Percentiles rank a stretch among this genome's conserved stretches.
Evolutionary conservation across 176 grass and related monocot species (phyloP).

Genomic region (Themeda triandra): DNA sequence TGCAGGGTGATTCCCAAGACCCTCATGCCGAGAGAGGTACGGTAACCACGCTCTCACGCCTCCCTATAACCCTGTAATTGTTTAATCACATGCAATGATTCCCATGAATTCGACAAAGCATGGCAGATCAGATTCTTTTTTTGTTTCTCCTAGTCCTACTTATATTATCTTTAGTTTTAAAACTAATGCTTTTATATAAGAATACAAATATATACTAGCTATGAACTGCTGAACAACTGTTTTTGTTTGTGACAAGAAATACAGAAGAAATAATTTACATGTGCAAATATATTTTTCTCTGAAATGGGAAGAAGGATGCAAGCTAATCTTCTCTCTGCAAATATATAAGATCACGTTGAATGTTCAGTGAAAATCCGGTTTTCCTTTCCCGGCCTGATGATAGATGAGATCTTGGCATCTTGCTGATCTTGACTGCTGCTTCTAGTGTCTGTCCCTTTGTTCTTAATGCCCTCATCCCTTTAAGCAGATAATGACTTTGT

Average conservation of each 20-base stretch:
- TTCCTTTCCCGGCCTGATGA: not conserved
- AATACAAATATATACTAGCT: not conserved
- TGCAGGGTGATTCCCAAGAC: constrained; percentile 79
- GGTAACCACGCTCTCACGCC: constrained; percentile 24
- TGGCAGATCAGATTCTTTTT: constrained; percentile 23
- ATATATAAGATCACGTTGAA: constrained; percentile 36
- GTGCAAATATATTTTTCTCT: not conserved
- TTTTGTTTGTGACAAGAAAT: not conserved
- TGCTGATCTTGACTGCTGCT: constrained; percentile 44
- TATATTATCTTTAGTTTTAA: not conserved
- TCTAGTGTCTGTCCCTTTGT: constrained; percentile 32
- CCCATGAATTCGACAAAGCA: constrained; percentile 26
- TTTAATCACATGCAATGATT: constrained; percentile 44
- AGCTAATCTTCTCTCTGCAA: constrained; percentile 27
- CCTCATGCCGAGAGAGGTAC: constrained; percentile 68
- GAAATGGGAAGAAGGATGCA: constrained; percentile 31
- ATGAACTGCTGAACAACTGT: not conserved
- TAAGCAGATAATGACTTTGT: constrained; percentile 30
- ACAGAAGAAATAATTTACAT: not conserved
- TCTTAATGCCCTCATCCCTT: constrained; percentile 30
- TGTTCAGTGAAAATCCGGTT: constrained; percentile 32
- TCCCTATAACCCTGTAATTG: constrained; percentile 30
- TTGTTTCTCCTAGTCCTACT: not conserved
- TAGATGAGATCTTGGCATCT: constrained; percentile 44
- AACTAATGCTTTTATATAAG: not conserved